Base-by-base conservation (phyloP, 2,329 filamentous ascomycete genomes). In the Fusarium paranaense region DNA sequence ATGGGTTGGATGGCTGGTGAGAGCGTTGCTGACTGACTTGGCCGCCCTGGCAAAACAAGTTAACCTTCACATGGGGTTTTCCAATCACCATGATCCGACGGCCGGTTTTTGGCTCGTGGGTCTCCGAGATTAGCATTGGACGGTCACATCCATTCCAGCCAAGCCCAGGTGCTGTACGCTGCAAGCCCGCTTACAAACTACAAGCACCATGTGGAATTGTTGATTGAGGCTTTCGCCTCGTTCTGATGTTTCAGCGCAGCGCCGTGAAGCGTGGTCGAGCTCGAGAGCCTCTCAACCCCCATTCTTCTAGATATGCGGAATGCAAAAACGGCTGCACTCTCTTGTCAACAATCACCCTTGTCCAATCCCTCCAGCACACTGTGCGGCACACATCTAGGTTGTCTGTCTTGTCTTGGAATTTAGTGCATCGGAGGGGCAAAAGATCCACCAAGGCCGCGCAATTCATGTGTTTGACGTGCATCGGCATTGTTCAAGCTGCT, bases 401-500 rank as follows among this genome's bases (percentile, higher is more conserved):
- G 61, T 62, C 58, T 62, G 54, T 47, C 61, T 42, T 63, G 62
- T 70, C 66, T 68, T 32, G 33, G 27, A 50, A 40, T 20, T 56
- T 74, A 62, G 72, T 62, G 71, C 47, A 66, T 74, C 68, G 61
- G 57, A 69, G 35, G 33, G 35, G n/a, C 47, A 52, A 57, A 57
- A 37, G 54, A 73, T 67, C 71, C 71, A 62, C 64, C 58, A 35
- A 72, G 67, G 71, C 65, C 71, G 64, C 71, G 71, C 71, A 74
- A 74, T 74, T 72, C 68, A 74, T 71, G 66, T 66, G 50, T 63
- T 74, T 72, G 71, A 72, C 61, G 61, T 66, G 64, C 68, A 69
- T 74, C 70, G 35, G 64, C 58, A 52, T 71, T 54, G 63, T 71
- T 47, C 18, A 71, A 72, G 69, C 50, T 68, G 62, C 68, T 45